Evolutionary conservation across 768 basidiomycete species (phyloP), one percentile per base, ranked within the genome.

Genomic region (Infundibulicybe gibba): DNA sequence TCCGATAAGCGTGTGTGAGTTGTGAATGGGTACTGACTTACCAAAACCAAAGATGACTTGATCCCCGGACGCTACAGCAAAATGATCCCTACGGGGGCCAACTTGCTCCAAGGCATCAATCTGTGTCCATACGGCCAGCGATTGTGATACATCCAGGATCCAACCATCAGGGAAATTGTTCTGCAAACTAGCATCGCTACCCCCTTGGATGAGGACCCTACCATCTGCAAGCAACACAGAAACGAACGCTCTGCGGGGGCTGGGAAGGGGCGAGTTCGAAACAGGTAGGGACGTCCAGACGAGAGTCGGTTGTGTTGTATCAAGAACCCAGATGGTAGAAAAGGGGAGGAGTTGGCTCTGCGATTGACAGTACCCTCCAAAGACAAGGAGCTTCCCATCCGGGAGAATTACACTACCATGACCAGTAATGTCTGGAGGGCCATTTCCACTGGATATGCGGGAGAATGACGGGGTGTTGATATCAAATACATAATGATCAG

Each of bases 41-140:
- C 90, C 90, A 57, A 85, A 88, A 31, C 84, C 86, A 61, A 93
- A 87, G 9, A 94, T 60, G 16, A 91, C 81, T 45, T 79, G 71
- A 30, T 71, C 67, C 11, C 81, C 83, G 30, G 75, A 69, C 32
- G 71, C 70, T 3, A 85, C 69, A 9, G 87, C 90, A 52, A 83
- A 78, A 61, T 94, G 91, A 61, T 93, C 88, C 39, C 76, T 77
- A 41, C 89, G 71, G 17, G 72, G 57, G 3, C 86, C 87, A 4
- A 92, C 62, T 43, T 77, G 75, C 14, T 75, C 64, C 37, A 90
- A 66, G 1, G 67, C 71, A 3, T 66, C 62, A 14, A 83, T 67
- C 38, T 56, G 52, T 6, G 67, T 72, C 90, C 89, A 91, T 2
- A 67, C 66, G 71, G 82, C 79, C 3, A 82, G 78, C 46, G 57